Percentiles rank a stretch among this genome's conserved stretches.
These are phyloP conservation scores for Nephelium lappaceum DNA, from an alignment of 345 rosid genomes.

Conservation along the genomic window DNA sequence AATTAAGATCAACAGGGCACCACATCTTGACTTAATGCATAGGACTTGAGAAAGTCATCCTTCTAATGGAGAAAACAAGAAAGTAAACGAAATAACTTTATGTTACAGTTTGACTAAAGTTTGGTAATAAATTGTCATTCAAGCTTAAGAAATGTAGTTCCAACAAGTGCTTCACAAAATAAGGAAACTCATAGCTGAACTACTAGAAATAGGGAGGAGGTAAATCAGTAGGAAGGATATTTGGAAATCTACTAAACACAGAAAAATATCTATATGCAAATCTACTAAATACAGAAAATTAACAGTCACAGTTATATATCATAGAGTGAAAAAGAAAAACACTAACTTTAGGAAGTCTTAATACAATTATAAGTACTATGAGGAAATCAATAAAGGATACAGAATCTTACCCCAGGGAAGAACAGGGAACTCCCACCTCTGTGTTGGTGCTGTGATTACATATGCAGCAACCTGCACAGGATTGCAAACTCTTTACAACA, in stretches of 20 bases:
- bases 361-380: background rate
- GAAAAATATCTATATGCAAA: background rate
- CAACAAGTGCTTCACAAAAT: background rate
- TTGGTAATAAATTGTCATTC: background rate
- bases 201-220: background rate
- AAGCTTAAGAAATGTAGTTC: background rate
- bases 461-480: conserved; percentile 70
- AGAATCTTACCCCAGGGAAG: conserved; percentile 77
- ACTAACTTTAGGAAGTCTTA: background rate
- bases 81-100: background rate
- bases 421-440: conserved; percentile 73
- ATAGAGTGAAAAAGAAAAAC: background rate
- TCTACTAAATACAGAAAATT: background rate
- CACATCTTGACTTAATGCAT: background rate
- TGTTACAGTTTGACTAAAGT: background rate
- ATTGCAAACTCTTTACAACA: conserved; percentile 20
- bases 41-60: background rate
- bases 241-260: too few relatives aligned
- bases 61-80: background rate
- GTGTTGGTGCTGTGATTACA: conserved; percentile 66
- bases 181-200: background rate
- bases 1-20: background rate
- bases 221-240: background rate
- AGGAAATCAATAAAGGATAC: conserved; percentile 1
- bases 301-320: background rate